Evolutionary conservation across 768 basidiomycete species (phyloP), one percentile per base, ranked within the genome.

Genomic region (Hydnum rufescens): DNA sequence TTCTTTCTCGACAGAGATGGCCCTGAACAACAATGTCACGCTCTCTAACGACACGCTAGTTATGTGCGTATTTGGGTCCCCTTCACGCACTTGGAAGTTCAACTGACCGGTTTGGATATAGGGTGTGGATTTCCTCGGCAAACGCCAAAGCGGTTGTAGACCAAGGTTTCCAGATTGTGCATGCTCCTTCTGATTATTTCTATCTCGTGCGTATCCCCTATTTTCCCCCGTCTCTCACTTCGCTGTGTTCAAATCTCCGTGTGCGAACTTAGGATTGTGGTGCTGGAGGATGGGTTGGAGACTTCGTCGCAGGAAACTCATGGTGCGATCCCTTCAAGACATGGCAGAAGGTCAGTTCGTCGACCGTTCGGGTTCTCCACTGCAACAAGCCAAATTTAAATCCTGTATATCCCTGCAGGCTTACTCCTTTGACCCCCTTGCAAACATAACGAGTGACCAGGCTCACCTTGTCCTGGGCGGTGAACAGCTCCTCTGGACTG

Each of bases 241-340:
- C 32, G 1, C 34, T 34, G 18, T 5, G 13, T 22, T 22, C 42
- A 42, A 8, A 51, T 16, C 25, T 48, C 46, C 8, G 8, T 48
- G n/a, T n/a, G n/a, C n/a, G n/a, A 16, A 13, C 13, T 4, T 51
- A 69, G 66, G 82, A 85, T 58, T 83, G 80, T 57, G 83, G 83
- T 32, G 75, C 64, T 1, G 83, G 82, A 4, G 76, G 70, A 28
- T 86, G 81, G 79, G 64, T 82, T 5, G 80, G 79, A 0, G 62
- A 72, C 30, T 63, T 51, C 59, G 61, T 57, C 5, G 58, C 53
- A 18, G 60, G 65, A 3, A 55, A 57, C 19, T 58, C 55, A 13
- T 83, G 81, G 78, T 82, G 79, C 59, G 78, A 79, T 58, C 79
- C 80, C 0, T 83, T 78, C 74, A 83, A 83, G 64, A 76, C 76